These are phyloP conservation scores for Sophora flavescens DNA, from an alignment of 306 rosid species.

Conservation along the genomic window DNA sequence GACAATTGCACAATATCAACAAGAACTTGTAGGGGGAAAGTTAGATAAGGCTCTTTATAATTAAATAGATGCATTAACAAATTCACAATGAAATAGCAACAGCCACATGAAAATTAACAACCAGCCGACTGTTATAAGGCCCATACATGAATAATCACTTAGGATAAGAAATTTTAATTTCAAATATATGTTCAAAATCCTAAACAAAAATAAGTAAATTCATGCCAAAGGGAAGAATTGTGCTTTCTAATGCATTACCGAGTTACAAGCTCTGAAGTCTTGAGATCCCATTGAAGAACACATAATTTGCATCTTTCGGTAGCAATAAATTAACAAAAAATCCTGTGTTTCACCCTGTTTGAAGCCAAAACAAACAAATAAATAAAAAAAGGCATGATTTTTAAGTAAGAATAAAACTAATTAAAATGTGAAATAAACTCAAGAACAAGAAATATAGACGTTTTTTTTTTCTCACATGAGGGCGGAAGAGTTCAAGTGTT, in stretches of 20 bases:
- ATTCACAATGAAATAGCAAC: neutral
- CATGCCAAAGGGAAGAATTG: neutral
- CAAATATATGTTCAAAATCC: neutral
- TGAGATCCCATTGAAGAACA: slow-evolving; percentile 94
- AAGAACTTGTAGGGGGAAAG: too few species aligned
- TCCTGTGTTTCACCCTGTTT: slow-evolving; percentile 92
- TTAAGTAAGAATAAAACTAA: neutral
- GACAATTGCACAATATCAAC: too few species aligned
- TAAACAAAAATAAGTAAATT: neutral
- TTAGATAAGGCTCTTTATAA: neutral
- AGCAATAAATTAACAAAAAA: slow-evolving; percentile 88
- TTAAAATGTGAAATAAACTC: neutral
- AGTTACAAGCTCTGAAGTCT: slow-evolving; percentile 74
- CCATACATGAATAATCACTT: neutral
- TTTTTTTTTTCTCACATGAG: slow-evolving; percentile 73
- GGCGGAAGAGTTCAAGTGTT: slow-evolving; percentile 92
- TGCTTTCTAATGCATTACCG: slow-evolving; percentile 39
- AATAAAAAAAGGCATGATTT: too few species aligned
- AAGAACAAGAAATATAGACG: neutral
- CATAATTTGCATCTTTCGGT: slow-evolving; percentile 98
- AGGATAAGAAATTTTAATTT: neutral
- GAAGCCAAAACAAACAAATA: neutral
- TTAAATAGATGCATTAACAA: neutral
- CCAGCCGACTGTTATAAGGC: neutral
- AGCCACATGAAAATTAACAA: neutral